Evolutionary conservation across 2,329 filamentous ascomycete genomes (phyloP).

Genomic region (Penicillium sp.): DNA sequence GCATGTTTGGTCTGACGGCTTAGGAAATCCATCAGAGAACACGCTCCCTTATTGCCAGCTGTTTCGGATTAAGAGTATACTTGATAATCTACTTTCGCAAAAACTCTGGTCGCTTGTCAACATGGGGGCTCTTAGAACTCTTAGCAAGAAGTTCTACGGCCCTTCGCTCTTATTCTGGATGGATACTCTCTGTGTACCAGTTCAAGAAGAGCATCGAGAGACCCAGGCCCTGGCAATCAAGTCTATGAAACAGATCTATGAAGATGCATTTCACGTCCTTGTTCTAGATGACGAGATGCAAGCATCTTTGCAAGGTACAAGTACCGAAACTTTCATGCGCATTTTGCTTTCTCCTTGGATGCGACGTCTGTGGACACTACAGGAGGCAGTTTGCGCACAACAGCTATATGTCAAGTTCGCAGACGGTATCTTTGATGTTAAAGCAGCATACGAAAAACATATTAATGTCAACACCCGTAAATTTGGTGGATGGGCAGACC

Average conservation of each 20-base stretch:
- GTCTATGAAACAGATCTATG: not conserved
- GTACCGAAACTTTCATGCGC: conserved; percentile 1
- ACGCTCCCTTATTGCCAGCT: not conserved
- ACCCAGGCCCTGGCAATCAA: not conserved
- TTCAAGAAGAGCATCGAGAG: not conserved
- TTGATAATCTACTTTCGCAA: not conserved
- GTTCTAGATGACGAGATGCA: conserved; percentile 5
- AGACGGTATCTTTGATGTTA: not conserved
- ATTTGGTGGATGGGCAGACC: not conserved
- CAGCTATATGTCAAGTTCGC: conserved; percentile 1
- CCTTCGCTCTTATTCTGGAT: not conserved
- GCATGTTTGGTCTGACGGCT: conserved; percentile 5
- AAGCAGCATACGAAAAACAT: not conserved
- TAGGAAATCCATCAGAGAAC: not conserved
- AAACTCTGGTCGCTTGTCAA: not conserved
- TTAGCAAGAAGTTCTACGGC: conserved; percentile 2
- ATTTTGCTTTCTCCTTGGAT: conserved; percentile 1
- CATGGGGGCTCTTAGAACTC: conserved; percentile 1
- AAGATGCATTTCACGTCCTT: not conserved
- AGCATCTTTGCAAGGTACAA: not conserved
- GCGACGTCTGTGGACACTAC: conserved; percentile 4
- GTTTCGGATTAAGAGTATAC: not conserved
- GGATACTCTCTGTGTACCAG: not conserved
- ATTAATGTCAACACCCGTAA: not conserved
- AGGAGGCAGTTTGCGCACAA: conserved; percentile 2